Base-by-base conservation (phyloP, 306 rosid genomes). In the Cicer arietinum region DNA sequence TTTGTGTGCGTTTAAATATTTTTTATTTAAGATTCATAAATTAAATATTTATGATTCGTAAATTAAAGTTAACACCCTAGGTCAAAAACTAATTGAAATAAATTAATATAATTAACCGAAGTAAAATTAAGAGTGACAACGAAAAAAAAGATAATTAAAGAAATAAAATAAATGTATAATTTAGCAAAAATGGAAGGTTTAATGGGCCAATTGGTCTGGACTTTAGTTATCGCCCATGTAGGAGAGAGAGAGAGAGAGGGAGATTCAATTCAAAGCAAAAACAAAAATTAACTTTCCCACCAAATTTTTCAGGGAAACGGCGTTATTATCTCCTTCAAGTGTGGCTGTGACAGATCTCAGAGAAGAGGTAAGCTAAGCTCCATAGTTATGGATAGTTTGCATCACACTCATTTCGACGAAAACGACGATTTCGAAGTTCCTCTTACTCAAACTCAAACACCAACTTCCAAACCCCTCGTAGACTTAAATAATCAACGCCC, bases 381-480 rank as follows among this genome's bases (percentile, higher is more conserved):
- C 44, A 41, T 54, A 11, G 59, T 71, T n/a, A 46, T 51, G 8
- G 57, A 65, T 10, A 48, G 25, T 22, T 58, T 37, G 51, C 67
- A 41, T 77, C 35, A 13, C 42, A 18, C 64, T 56, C 52, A 64
- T 1, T 8, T 75, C 67, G 69, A 14, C 68, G 81, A 68, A 64
- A 82, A 87, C 79, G 87, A 87, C 16, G 90, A 87, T 58, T 80
- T 86, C 44, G 87, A 85, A 72, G 25, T 87, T 72, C 87, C 96
- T 59, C 88, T 86, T n/a, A 81, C 91, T 57, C 94, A 89, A 60
- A 81, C 91, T 57, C 94, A 89, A 60, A 67, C 86, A 16, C 12
- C 74, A 13, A 63, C 80, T 25, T 76, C 73, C 1, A 81, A 73
- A 45, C 71, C 82, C 40, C 71, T 79, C 43, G 6, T 66, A 8